phyloP scores from a whole-genome alignment of 768 basidiomycete species.

The Lactarius akahatsu region DNA sequence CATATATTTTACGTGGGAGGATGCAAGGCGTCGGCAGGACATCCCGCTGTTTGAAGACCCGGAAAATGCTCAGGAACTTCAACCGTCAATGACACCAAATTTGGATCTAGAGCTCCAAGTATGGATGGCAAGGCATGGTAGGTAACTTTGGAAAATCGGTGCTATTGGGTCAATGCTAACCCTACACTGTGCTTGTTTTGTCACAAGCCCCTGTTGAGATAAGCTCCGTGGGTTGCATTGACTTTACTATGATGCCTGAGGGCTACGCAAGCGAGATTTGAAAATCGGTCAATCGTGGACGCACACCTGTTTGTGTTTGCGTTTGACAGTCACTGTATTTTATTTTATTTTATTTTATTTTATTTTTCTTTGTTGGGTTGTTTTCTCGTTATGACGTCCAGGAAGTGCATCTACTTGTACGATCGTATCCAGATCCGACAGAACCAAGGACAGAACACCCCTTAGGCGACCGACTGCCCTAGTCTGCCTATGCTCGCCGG shows the following conservation, averaged over 20 bases:
- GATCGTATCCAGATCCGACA: no score
- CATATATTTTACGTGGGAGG: no score
- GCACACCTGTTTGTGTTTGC: not conserved
- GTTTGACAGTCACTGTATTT: not conserved
- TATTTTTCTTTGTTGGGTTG: not conserved
- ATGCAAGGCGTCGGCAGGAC: no score
- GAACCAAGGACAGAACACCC: no score
- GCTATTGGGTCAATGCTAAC: not conserved
- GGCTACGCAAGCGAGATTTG: not conserved
- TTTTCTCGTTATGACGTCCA: not conserved
- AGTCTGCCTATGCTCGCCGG: no score
- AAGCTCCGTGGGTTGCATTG: conserved; percentile 21
- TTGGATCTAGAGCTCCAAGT: no score
- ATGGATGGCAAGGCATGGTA: not conserved
- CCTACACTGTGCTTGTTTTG: not conserved
- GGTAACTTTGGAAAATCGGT: not conserved
- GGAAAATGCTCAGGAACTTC: not conserved
- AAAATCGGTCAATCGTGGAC: not conserved
- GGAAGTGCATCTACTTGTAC: not conserved
- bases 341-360: no score
- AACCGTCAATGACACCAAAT: no score
- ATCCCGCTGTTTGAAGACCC: no score
- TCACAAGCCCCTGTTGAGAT: not conserved
- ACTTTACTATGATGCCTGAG: conserved; percentile 25
- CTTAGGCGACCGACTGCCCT: no score